Evolutionary conservation across 305 asterid species (phyloP).

Genomic region (Solanum hybrid): DNA sequence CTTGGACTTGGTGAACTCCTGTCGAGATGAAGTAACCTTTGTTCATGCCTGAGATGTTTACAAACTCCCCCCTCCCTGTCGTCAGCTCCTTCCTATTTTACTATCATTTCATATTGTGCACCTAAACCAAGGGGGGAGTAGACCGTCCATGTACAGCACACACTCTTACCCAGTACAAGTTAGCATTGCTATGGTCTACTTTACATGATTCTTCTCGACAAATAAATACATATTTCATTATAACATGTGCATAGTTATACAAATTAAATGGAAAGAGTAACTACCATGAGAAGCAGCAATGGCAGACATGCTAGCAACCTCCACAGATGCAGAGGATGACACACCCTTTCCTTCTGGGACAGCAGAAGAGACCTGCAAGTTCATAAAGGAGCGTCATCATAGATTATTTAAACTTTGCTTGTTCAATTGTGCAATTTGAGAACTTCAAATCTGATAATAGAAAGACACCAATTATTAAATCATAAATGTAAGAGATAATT

Average conservation of each 20-base stretch:
- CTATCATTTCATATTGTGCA: not conserved
- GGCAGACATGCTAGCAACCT: constrained; percentile 97
- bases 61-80: not conserved
- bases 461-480: not conserved
- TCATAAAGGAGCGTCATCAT: not conserved
- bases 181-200: not conserved
- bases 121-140: not conserved
- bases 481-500: not conserved
- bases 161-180: not conserved
- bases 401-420: not conserved
- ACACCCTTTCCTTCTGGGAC: constrained; percentile 99
- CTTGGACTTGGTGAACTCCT: not conserved
- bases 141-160: not conserved
- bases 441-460: not conserved
- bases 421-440: not conserved
- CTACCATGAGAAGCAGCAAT: constrained; percentile 92
- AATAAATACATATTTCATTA: not conserved
- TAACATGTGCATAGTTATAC: not conserved
- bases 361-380: constrained; percentile 87
- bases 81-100: not conserved
- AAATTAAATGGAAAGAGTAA: not conserved
- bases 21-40: not conserved
- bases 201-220: not conserved
- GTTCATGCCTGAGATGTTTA: not conserved
- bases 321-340: constrained; percentile 97